phyloP scores from a whole-genome alignment of 768 basidiomycete species.

The Filobasidium floriforme region DNA sequence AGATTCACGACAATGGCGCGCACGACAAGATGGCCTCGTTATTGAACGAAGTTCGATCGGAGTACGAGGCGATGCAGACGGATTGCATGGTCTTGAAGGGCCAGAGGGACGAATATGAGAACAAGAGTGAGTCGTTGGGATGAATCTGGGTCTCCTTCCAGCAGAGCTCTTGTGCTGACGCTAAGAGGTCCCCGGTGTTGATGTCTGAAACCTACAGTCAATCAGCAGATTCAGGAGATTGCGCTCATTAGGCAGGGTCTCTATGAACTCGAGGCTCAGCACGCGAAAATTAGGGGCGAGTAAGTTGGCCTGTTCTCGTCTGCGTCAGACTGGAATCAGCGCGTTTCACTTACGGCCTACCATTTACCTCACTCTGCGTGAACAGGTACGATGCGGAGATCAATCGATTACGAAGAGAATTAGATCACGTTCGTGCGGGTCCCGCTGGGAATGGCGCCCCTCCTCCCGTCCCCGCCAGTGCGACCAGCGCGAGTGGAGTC shows the following conservation, averaged over 20 bases:
- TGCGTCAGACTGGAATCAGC: neutral
- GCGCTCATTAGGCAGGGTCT: conserved; percentile 80
- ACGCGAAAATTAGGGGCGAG: conserved; percentile 72
- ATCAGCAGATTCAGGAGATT: conserved; percentile 74
- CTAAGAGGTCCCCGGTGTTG: too few relatives aligned
- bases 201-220: conserved; percentile 34
- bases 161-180: too few relatives aligned
- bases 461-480: conserved; percentile 45
- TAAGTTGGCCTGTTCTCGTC: conserved; percentile 22
- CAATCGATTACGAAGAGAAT: conserved; percentile 60
- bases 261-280: conserved; percentile 83
- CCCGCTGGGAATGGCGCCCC: conserved; percentile 25
- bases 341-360: conserved; percentile 1
- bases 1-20: neutral
- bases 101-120: conserved; percentile 84
- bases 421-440: conserved; percentile 48
- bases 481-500: conserved; percentile 23
- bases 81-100: conserved; percentile 63
- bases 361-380: neutral
- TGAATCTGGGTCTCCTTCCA: neutral
- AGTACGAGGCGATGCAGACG: conserved; percentile 67
- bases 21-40: conserved; percentile 59
- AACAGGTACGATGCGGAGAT: conserved; percentile 72
- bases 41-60: conserved; percentile 70
- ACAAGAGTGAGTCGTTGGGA: conserved; percentile 58